Conservation (phyloP, 2,329 filamentous ascomycete genomes). For the Fusarium tanahbumbuense region DNA sequence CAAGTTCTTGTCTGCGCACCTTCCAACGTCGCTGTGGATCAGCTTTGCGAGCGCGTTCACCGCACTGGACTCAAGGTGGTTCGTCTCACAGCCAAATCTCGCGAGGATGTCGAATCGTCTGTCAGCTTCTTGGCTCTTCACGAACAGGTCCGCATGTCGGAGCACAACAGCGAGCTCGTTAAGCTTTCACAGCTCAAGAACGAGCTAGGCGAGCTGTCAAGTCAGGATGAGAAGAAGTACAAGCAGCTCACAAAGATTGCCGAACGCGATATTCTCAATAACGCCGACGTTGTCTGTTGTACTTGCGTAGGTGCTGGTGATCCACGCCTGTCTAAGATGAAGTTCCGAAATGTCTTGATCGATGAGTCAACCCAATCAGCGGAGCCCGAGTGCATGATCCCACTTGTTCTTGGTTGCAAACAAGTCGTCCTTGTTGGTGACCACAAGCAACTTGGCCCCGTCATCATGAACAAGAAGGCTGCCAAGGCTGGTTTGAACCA, state of each 20-base stretch:
- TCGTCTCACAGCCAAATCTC: constrained; percentile 97
- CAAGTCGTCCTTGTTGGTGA: constrained; percentile 99
- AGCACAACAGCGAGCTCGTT: constrained; percentile 91
- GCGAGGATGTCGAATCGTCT: constrained; percentile 98
- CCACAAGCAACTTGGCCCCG: constrained; percentile 96
- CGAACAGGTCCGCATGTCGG: constrained; percentile 97
- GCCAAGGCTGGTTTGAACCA: constrained; percentile 98
- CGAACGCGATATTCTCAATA: constrained; percentile 93
- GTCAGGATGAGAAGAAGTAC: constrained; percentile 98
- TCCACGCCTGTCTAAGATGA: constrained; percentile 94
- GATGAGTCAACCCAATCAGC: constrained; percentile 98
- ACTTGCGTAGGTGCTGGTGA: constrained; percentile 98
- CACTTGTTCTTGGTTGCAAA: constrained; percentile 95
- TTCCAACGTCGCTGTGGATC: constrained; percentile 98
- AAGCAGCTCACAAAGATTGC: constrained; percentile 94
- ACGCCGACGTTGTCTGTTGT: constrained; percentile 98
- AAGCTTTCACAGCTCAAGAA: constrained; percentile 94
- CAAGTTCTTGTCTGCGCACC: constrained; percentile 97
- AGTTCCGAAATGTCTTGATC: constrained; percentile 97
- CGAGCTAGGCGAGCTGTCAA: constrained; percentile 90
- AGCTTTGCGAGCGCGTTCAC: constrained; percentile 97
- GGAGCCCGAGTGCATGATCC: constrained; percentile 99
- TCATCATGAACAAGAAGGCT: constrained; percentile 99
- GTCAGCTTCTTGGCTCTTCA: constrained; percentile 96
- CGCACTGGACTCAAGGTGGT: constrained; percentile 95